phyloP scores from a whole-genome alignment of 805 yeast genomes.

The Cyberlindnera sargentensis region DNA sequence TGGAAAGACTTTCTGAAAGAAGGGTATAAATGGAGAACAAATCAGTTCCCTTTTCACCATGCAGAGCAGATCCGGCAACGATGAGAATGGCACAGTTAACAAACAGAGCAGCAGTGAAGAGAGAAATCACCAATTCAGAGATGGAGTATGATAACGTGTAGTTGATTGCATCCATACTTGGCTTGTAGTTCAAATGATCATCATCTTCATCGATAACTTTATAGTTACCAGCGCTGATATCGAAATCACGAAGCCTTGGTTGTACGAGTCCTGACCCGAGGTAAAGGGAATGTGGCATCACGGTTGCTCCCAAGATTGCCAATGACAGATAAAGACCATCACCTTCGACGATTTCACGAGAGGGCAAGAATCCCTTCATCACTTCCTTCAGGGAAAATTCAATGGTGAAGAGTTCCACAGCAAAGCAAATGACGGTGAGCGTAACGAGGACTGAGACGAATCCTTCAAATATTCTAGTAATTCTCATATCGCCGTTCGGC shows the following conservation, averaged over 20 bases:
- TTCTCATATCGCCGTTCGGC: slow-evolving; percentile 73
- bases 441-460: slow-evolving; percentile 72
- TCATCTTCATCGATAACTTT: slow-evolving; percentile 24
- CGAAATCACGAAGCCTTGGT: slow-evolving; percentile 75
- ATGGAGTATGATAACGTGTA: slow-evolving; percentile 79
- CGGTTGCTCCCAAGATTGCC: slow-evolving; percentile 89
- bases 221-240: slow-evolving; percentile 58
- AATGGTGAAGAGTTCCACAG: slow-evolving; percentile 67
- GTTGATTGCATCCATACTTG: slow-evolving; percentile 74
- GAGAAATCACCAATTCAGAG: slow-evolving; percentile 72
- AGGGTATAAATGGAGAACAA: slow-evolving; percentile 72
- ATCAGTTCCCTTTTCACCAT: slow-evolving; percentile 48
- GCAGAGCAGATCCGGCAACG: slow-evolving; percentile 86
- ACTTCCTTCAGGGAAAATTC: slow-evolving; percentile 53
- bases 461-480: slow-evolving; percentile 74
- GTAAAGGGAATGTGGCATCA: slow-evolving; percentile 90
- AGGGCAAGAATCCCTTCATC: slow-evolving; percentile 60
- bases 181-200: slow-evolving; percentile 49
- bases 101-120: slow-evolving; percentile 84
- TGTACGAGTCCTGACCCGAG: slow-evolving; percentile 87
- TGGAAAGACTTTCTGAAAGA: slow-evolving; percentile 53
- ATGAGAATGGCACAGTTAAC: slow-evolving; percentile 86
- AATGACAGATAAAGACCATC: slow-evolving; percentile 73
- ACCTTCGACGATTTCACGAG: slow-evolving; percentile 40
- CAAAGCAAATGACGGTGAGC: slow-evolving; percentile 81